Evolutionary conservation across 169 alveolate genomes (phyloP).

Genomic region (Babesia caballi): DNA sequence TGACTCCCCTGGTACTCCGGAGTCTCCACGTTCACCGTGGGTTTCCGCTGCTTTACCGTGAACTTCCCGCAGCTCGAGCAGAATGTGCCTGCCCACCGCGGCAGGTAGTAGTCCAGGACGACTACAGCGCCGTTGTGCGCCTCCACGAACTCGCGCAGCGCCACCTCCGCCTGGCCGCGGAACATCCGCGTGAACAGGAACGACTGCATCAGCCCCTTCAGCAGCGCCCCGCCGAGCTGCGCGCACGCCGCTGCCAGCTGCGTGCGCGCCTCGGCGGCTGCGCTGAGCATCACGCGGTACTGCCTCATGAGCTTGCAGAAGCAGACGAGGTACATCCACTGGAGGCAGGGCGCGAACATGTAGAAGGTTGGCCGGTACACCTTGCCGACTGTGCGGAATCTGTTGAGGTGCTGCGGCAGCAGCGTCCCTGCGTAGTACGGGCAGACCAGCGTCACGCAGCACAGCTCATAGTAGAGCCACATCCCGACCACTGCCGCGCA

Average conservation of each 20-base stretch:
- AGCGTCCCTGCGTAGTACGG: conserved; percentile 51
- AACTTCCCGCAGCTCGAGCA: conserved; percentile 45
- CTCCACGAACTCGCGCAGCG: conserved; percentile 58
- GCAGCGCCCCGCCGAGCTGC: neutral
- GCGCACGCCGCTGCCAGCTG: neutral
- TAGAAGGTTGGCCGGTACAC: conserved; percentile 56
- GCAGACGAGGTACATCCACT: conserved; percentile 44
- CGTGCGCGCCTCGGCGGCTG: neutral
- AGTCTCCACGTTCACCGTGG: neutral
- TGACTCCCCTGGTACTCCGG: no score
- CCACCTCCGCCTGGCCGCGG: conserved; percentile 34
- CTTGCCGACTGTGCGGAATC: conserved; percentile 37
- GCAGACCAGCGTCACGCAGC: conserved; percentile 55
- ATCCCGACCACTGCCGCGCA: neutral
- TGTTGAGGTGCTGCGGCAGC: conserved; percentile 40
- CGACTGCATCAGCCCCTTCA: neutral
- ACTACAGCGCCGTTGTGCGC: conserved; percentile 58
- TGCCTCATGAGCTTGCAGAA: conserved; percentile 15
- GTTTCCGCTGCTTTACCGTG: neutral
- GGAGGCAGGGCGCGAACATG: conserved; percentile 30
- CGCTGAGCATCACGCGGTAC: neutral
- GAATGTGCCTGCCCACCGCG: conserved; percentile 25
- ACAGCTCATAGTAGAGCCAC: conserved; percentile 58
- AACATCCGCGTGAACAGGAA: conserved; percentile 34
- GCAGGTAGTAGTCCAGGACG: conserved; percentile 60